Evolutionary conservation across 306 rosid species (phyloP).

Genomic region (Quercus cerris): DNA sequence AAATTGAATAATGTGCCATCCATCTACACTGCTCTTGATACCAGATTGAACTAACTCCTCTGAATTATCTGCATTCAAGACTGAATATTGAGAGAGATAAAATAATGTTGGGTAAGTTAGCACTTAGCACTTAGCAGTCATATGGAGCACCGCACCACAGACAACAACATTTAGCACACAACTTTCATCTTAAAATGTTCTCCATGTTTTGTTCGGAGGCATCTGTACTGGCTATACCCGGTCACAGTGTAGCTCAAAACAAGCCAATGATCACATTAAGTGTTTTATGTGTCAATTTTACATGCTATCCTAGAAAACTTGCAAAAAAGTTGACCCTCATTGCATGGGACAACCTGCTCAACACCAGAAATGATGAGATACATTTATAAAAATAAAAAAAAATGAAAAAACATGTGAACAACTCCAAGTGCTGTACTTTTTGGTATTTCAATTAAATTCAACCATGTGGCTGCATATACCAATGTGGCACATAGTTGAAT

Average conservation of each 20-base stretch:
- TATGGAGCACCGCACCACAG: slow-evolving; percentile 11
- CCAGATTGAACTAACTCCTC: slow-evolving; percentile 59
- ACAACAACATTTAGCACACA: not conserved
- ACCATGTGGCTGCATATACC: no score
- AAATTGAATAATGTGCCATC: slow-evolving; percentile 83
- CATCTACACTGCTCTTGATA: slow-evolving; percentile 45
- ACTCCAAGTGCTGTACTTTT: no score
- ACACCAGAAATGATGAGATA: not conserved
- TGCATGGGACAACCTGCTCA: not conserved
- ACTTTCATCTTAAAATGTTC: not conserved
- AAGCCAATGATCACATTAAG: not conserved
- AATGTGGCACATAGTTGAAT: no score
- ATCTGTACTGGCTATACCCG: no score
- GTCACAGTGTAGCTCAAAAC: not conserved
- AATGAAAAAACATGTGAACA: no score
- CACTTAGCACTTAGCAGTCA: not conserved
- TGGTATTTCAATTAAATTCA: no score
- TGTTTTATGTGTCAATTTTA: not conserved
- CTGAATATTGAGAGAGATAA: not conserved
- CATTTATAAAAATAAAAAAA: no score
- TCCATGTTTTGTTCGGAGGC: no score
- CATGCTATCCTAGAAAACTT: no score
- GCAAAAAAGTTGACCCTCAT: not conserved
- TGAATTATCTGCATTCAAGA: slow-evolving; percentile 40
- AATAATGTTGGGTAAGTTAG: slow-evolving; percentile 1